Base-by-base conservation (phyloP, 139 green algal species). In the Coelastrella sp. region DNA sequence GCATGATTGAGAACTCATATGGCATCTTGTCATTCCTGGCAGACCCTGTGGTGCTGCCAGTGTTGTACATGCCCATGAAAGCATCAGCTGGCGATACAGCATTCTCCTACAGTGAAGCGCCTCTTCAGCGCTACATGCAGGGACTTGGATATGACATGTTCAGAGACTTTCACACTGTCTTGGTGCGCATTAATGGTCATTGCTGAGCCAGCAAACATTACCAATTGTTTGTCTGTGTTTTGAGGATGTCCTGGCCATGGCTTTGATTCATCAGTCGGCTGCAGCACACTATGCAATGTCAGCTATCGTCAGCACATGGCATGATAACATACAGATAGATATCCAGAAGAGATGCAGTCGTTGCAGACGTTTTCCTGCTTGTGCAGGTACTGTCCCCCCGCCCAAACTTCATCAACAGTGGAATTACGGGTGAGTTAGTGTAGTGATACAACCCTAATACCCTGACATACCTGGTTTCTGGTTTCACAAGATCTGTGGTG, bases 1-100 rank as follows among this genome's bases (percentile, higher is more conserved):
- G 60, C 19, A 38, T 95, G 4, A 88, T 91, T 34, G 86, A 89
- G 9, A 74, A 79, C 17, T 81, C 40, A 27, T 95, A 94, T 73
- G 92, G 92, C 37, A 53, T 57, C 15, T n/a, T 95, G 53, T 89
- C 88, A 0, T 66, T 92, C 3, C 85, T 62, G 59, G 43, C 69
- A 51, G 79, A 91, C 9, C 81, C 91, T 43, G 50, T 66, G 32
- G 79, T 94, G 11, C 73, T 83, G 8, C 66, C 84, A 19, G 89
- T 80, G 0, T 37, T 88, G 45, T 51, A 79, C 19, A 50, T 89
- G 73, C 88, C 84, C 6, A 51, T 86, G 48, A 72, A 30, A 13
- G 17, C 51, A 7, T 27, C 64, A 75, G 76, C n/a, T 1, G 69
- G 57, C 30, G 13, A 53, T n/a, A 86, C 86, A 45, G 45, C 85